Percentiles rank a stretch among this genome's conserved stretches.
These are phyloP conservation scores for Taphrina confusa DNA, from an alignment of 1,139 yeast genomes.

Conservation along the genomic window DNA sequence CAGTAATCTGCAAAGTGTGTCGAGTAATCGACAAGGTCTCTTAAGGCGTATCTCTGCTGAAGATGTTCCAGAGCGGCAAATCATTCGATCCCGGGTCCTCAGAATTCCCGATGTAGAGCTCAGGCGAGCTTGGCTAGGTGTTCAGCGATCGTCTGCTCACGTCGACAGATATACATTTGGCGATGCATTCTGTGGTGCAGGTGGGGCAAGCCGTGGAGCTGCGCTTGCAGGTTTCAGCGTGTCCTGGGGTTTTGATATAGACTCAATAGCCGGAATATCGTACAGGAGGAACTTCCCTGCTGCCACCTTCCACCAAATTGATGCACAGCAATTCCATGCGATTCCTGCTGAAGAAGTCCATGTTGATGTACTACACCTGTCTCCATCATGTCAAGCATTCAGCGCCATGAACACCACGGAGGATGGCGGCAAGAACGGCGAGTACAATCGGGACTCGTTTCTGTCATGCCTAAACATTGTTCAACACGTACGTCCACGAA, in stretches of 20 bases:
- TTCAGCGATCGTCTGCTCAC: neutral
- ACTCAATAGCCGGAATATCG: neutral
- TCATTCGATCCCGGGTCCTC: neutral
- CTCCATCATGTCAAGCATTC: slow-evolving; percentile 1
- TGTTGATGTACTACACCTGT: neutral
- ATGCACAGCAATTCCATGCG: slow-evolving; percentile 2
- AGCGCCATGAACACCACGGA: slow-evolving; percentile 4
- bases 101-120: neutral
- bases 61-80: neutral
- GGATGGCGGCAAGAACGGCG: neutral
- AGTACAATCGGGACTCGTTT: neutral
- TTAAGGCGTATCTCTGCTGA: neutral
- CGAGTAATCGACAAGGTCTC: neutral
- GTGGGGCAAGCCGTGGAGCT: neutral
- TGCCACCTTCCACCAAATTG: neutral
- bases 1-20: neutral
- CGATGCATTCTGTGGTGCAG: slow-evolving; percentile 7
- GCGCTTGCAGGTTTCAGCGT: neutral
- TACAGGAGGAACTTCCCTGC: neutral
- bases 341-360: neutral
- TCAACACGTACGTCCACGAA: slow-evolving; percentile 1
- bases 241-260: neutral
- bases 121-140: neutral
- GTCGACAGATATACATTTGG: neutral
- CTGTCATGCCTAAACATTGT: neutral